Percentiles rank a stretch among this genome's conserved stretches.
phyloP scores from a whole-genome alignment of 345 rosid species.

The Pugionium dolabratum region DNA sequence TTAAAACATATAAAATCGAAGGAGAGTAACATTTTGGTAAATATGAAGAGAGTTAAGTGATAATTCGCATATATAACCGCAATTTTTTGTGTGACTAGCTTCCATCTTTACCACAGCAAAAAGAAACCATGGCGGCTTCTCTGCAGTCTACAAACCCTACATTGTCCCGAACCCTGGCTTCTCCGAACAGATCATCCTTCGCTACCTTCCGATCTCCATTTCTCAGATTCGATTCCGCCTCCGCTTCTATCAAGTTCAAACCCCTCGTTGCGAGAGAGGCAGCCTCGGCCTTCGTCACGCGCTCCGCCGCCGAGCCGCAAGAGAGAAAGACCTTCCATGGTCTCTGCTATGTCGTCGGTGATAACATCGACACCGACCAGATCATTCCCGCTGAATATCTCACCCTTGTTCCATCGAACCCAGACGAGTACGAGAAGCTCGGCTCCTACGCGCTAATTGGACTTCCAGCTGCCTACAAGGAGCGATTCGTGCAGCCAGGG shows the following conservation, averaged over 20 bases:
- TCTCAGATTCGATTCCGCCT: constrained; percentile 31
- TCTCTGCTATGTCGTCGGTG: constrained; percentile 86
- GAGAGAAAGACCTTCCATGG: constrained; percentile 65
- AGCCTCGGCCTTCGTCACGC: constrained; percentile 30
- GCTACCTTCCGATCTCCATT: constrained; percentile 18
- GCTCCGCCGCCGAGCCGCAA: constrained; percentile 38
- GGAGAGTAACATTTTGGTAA: constrained; percentile 24
- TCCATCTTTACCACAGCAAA: constrained; percentile 17
- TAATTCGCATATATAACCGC: not conserved
- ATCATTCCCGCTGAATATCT: constrained; percentile 91
- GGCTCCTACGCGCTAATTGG: constrained; percentile 82
- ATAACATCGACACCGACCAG: constrained; percentile 96
- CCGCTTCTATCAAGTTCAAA: constrained; percentile 16
- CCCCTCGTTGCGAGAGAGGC: constrained; percentile 10
- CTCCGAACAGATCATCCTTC: constrained; percentile 21
- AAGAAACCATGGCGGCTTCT: constrained; percentile 43
- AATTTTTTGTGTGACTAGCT: constrained; percentile 4
- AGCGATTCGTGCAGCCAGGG: constrained; percentile 60
- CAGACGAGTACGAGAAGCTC: constrained; percentile 76
- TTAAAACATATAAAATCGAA: not conserved
- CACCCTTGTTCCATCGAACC: constrained; percentile 87
- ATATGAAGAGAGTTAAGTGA: not conserved
- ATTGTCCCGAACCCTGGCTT: constrained; percentile 33
- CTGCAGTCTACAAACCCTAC: constrained; percentile 36
- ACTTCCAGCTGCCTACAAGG: constrained; percentile 65